Evolutionary conservation across 2,329 filamentous ascomycete genomes (phyloP), one percentile per base, ranked within the genome.

Genomic region (Diaporthe vexans): DNA sequence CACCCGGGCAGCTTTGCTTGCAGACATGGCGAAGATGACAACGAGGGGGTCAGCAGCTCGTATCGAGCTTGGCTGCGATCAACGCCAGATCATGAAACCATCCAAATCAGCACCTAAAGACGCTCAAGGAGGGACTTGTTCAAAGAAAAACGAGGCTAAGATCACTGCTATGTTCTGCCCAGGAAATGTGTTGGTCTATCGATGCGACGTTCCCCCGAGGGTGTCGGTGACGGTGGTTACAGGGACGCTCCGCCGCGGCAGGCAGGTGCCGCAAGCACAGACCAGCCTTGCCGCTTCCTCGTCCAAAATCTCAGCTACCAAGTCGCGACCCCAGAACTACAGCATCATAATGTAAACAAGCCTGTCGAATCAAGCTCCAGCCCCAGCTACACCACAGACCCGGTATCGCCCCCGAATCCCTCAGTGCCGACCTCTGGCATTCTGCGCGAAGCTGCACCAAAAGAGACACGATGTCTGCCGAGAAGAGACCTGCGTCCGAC

Each of bases 401-500:
- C 19, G 19, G n/a, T 40, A 40, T 24, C 46, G 58, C 24, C 19
- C 21, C 54, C 15, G 24, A 29, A 67, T 9, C 26, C 9, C 46
- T 37, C n/a, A 61, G 56, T 33, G 33, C 33, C 15, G 13, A 24
- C 57, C 70, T 57, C 48, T 59, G 57, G 58, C 63, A 40, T 56
- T 48, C 17, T 35, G 73, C 48, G 73, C 51, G 11, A 46, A 58
- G 54, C 9, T 26, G 58, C 29, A 79, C 81, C 52, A 15, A 29
- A 43, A 21, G 5, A 59, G n/a, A 56, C 72, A 74, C n/a, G 75
- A 98, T 98, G 95, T 95, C 95, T 46, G 90, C 94, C 76, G 95
- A 97, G 85, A 98, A 99, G 86, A 91, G 97, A 81, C 94, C 95
- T 75, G 95, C 95, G n/a, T 92, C 94, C 76, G 93, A 94, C 78